A percentile compares a stretch with the other conserved stretches of the same genome.
These are phyloP conservation scores for Babesia sp. DNA, from an alignment of 169 alveolate genomes.

Conservation along the genomic window DNA sequence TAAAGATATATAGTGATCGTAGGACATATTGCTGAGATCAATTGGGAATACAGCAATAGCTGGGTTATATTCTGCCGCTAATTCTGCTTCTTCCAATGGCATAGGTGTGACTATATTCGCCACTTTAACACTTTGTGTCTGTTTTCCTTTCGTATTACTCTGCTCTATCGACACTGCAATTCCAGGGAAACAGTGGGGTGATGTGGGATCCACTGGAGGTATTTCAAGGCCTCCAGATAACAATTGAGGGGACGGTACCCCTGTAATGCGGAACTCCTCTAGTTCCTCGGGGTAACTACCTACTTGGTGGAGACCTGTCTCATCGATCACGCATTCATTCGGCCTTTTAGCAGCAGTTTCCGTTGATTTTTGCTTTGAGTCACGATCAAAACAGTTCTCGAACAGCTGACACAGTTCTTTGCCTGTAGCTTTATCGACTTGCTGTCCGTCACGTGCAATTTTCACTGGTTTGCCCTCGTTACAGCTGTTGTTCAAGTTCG, in stretches of 20 bases:
- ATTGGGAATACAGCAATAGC: slow-evolving; percentile 75
- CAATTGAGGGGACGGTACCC: neutral
- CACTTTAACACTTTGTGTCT: neutral
- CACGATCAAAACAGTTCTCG: slow-evolving; percentile 31
- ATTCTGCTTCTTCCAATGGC: slow-evolving; percentile 1
- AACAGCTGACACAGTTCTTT: slow-evolving; percentile 38
- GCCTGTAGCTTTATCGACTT: slow-evolving; percentile 48
- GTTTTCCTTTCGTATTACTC: neutral
- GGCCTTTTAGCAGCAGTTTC: neutral
- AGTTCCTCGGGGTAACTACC: no score
- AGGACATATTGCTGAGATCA: slow-evolving; percentile 76
- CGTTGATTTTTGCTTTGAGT: neutral
- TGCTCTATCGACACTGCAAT: neutral
- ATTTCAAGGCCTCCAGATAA: neutral
- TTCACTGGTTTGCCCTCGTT: slow-evolving; percentile 65
- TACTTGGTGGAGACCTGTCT: no score
- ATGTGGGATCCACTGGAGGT: neutral
- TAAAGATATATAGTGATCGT: slow-evolving; percentile 71
- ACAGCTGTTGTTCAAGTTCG: slow-evolving; percentile 62
- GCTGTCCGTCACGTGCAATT: slow-evolving; percentile 74
- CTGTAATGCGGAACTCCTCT: no score
- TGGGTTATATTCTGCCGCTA: slow-evolving; percentile 74
- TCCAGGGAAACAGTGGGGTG: neutral
- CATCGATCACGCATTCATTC: neutral
- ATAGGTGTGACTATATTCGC: neutral